phyloP scores from a whole-genome alignment of 768 basidiomycete genomes.

The Leccinum uliginosum region DNA sequence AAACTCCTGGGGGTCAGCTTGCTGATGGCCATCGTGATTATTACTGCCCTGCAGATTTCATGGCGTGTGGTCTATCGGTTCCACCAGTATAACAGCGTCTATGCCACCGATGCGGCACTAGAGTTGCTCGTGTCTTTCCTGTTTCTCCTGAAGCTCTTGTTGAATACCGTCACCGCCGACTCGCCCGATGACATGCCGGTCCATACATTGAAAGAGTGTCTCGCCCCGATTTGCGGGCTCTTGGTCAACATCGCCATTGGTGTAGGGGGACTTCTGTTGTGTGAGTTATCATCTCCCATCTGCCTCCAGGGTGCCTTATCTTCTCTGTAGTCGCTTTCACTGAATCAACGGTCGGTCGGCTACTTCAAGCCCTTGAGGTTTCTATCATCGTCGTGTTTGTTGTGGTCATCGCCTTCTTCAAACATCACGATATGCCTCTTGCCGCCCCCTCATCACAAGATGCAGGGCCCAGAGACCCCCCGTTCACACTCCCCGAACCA shows the following conservation, averaged over 20 bases:
- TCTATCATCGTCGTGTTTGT: conserved; percentile 59
- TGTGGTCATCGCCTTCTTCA: conserved; percentile 44
- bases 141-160: conserved; percentile 58
- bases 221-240: conserved; percentile 48
- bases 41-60: conserved; percentile 55
- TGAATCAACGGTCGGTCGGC: conserved; percentile 65
- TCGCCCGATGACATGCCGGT: conserved; percentile 38
- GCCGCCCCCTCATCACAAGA: not conserved
- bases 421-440: conserved; percentile 10
- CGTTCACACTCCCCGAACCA: conserved; percentile 23
- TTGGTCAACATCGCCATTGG: conserved; percentile 49
- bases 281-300: conserved; percentile 41
- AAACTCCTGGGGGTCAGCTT: conserved; percentile 48
- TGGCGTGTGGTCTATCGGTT: conserved; percentile 50
- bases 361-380: conserved; percentile 57
- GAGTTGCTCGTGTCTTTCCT: conserved; percentile 55
- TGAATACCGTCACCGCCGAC: conserved; percentile 45
- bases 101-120: conserved; percentile 53
- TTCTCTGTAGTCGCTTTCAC: conserved; percentile 54
- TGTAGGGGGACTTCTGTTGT: conserved; percentile 49
- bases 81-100: conserved; percentile 41
- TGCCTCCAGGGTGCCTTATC: conserved; percentile 9
- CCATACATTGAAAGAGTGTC: conserved; percentile 43
- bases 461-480: not conserved
- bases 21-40: conserved; percentile 40